A percentile compares a stretch with the other conserved stretches of the same genome.
Conservation (phyloP, 1,284 basidiomycete species). For the Pyrrhoderma lamaoense region DNA sequence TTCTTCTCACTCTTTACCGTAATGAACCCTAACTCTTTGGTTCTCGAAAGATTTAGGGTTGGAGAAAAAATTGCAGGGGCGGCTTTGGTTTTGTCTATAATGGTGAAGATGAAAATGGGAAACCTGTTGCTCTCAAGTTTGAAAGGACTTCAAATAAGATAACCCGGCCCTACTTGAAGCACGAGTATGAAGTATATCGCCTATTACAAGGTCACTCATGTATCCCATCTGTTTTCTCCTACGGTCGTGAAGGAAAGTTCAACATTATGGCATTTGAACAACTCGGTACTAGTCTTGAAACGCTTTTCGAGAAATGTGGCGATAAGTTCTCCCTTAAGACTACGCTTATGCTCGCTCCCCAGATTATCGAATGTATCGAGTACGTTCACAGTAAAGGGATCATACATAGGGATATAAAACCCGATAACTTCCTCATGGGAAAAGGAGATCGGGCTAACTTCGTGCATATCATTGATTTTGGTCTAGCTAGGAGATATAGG, state of each 20-base stretch:
- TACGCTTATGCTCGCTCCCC: constrained; percentile 87
- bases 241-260: constrained; percentile 89
- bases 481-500: constrained; percentile 91
- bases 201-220: constrained; percentile 88
- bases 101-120: constrained; percentile 6
- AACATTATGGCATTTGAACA: constrained; percentile 97
- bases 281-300: constrained; percentile 87
- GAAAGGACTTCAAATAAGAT: constrained; percentile 9
- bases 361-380: constrained; percentile 71
- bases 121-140: constrained; percentile 9
- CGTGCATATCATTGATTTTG: constrained; percentile 94
- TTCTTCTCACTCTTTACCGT: not conserved
- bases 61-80: constrained; percentile 7
- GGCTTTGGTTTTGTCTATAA: constrained; percentile 12
- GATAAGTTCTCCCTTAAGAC: constrained; percentile 89
- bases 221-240: constrained; percentile 93
- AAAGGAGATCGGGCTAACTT: constrained; percentile 39
- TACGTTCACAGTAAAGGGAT: constrained; percentile 67
- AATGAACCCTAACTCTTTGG: constrained; percentile 3
- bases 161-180: constrained; percentile 49
- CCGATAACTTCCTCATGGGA: constrained; percentile 89
- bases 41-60: constrained; percentile 1
- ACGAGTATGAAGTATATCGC: constrained; percentile 89
- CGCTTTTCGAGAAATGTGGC: constrained; percentile 94
- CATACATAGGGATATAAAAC: constrained; percentile 93